Percentiles rank a stretch among this genome's conserved stretches.
phyloP scores from a whole-genome alignment of 129 eudicot genomes.

The Centrapalus pauciflorus region DNA sequence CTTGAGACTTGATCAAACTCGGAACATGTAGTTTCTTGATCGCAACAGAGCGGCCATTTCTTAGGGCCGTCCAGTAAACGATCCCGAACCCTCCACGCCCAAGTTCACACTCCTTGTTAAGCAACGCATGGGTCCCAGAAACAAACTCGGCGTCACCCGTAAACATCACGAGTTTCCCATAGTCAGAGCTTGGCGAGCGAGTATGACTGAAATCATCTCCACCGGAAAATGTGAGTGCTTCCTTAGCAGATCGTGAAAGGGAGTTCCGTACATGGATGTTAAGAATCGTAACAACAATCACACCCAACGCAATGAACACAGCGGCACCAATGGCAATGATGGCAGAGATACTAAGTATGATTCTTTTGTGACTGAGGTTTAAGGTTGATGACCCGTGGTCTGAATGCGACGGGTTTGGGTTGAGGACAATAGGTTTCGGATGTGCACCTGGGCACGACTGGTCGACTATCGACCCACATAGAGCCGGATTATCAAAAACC shows the following conservation, averaged over 20 bases:
- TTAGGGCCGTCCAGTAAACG: conserved; percentile 64
- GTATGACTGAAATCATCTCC: conserved; percentile 77
- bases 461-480: conserved; percentile 80
- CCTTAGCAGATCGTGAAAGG: conserved; percentile 43
- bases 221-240: conserved; percentile 45
- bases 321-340: conserved; percentile 92
- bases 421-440: conserved; percentile 89
- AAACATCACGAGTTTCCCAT: conserved; percentile 92
- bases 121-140: conserved; percentile 66
- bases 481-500: conserved; percentile 59
- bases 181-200: conserved; percentile 60
- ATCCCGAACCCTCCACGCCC: conserved; percentile 96
- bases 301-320: conserved; percentile 83
- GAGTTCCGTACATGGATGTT: conserved; percentile 67
- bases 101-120: conserved; percentile 70
- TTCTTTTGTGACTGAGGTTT: conserved; percentile 54
- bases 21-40: conserved; percentile 71
- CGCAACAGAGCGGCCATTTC: conserved; percentile 74
- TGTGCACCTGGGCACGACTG: conserved; percentile 88
- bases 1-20: conserved; percentile 69
- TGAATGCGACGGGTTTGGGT: conserved; percentile 80
- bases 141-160: conserved; percentile 77
- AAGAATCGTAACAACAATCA: conserved; percentile 59
- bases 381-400: conserved; percentile 41
- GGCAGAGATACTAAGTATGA: conserved; percentile 79